Base-by-base conservation (phyloP, 371 early-diverging fungal species). In the Furculomyces boomerangus region DNA sequence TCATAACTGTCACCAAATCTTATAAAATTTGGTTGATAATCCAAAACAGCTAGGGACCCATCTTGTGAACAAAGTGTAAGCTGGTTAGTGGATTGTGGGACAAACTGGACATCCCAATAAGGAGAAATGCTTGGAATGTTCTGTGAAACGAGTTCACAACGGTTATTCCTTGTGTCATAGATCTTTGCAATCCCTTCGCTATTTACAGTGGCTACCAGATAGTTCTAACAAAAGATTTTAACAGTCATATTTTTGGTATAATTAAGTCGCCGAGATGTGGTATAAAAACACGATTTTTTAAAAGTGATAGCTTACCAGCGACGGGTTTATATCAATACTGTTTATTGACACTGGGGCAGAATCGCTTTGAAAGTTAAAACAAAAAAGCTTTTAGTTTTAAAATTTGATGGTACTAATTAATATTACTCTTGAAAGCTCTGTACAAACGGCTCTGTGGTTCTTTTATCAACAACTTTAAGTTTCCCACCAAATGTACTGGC, bases 101-200 rank as follows among this genome's bases (percentile, higher is more conserved):
- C 18, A 26, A 53, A 53, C 44, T 43, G 40, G 26, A 53, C 26
- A 16, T 53, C 30, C 53, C 53, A 53, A 46, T 27, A 27, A 24
- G 40, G 43, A 20, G 24, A 25, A 25, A 16, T 13, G 5, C 3
- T 16, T 28, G 29, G 27, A 18, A 24, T 46, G 13, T 10, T n/a
- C 25, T 22, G 13, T 18, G 39, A 30, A n/a, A 46, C 13, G 10
- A 46, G 24, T 13, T 29, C 30, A 25, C 18, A 18, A 41, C 30
- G 45, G 16, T 28, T 53, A 31, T 53, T 53, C 32, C 53, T 30
- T 22, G 30, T 29, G 25, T 53, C 53, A 18, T 16, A 53, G 3
- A 53, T 31, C 25, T 43, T 43, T 3, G 39, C 53, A 14, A 32
- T 24, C 5, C 53, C 53, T 41, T 43, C 24, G 5, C 30, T 31